Conservation (phyloP, 2,329 filamentous ascomycete species). For the Whalleya microplaca region DNA sequence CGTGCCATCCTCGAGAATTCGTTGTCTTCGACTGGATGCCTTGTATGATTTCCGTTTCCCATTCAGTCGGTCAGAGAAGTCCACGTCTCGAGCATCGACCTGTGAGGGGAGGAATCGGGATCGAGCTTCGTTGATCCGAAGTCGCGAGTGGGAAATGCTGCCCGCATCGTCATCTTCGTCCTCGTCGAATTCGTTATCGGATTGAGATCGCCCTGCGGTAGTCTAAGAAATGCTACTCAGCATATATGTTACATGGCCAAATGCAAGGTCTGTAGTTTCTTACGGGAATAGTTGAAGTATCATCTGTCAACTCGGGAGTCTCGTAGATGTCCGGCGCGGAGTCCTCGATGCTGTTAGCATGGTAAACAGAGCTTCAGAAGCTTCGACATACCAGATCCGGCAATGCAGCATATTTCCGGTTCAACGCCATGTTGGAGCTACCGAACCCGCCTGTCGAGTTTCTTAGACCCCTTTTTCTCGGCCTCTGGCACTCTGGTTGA, state of each 20-base stretch:
- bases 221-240: constrained; percentile 46
- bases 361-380: constrained; percentile 15
- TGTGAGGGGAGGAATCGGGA: constrained; percentile 75
- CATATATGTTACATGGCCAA: neutral
- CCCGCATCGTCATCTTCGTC: constrained; percentile 64
- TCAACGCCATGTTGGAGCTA: constrained; percentile 64
- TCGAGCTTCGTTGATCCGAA: constrained; percentile 80
- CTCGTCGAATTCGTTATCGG: constrained; percentile 66
- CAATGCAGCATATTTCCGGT: constrained; percentile 80
- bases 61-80: constrained; percentile 88
- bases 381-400: constrained; percentile 68
- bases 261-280: constrained; percentile 34
- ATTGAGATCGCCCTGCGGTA: constrained; percentile 58
- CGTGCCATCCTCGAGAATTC: constrained; percentile 64
- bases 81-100: constrained; percentile 76
- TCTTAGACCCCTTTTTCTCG: neutral
- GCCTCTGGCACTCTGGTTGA: neutral
- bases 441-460: neutral
- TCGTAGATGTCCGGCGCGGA: constrained; percentile 95
- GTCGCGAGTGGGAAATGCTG: constrained; percentile 74
- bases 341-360: constrained; percentile 60
- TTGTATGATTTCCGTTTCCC: constrained; percentile 84
- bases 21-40: constrained; percentile 69
- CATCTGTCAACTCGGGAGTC: constrained; percentile 89
- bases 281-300: constrained; percentile 83